phyloP scores from a whole-genome alignment of 2,329 filamentous ascomycete genomes.

The Graphium sp. region DNA sequence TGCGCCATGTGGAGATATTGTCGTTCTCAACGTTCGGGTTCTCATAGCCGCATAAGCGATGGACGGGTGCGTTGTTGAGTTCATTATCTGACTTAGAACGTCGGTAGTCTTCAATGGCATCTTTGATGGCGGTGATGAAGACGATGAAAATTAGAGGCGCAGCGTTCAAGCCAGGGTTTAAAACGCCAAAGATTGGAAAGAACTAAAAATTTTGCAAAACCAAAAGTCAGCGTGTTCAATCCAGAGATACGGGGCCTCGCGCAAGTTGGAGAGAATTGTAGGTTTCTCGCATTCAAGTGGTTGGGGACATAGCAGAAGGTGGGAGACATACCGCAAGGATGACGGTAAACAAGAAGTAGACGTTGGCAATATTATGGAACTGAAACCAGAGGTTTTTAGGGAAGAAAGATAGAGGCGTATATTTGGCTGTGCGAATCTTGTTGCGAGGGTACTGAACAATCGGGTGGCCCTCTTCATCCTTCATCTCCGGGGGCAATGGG shows the following conservation, averaged over 20 bases:
- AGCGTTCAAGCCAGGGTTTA: constrained; percentile 76
- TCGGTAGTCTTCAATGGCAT: constrained; percentile 89
- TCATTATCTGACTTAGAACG: constrained; percentile 83
- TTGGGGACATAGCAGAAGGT: too few species aligned
- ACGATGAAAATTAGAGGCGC: constrained; percentile 91
- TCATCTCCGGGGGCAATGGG: constrained; percentile 55
- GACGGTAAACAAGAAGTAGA: constrained; percentile 94
- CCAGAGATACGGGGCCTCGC: too few species aligned
- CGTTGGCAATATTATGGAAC: constrained; percentile 96
- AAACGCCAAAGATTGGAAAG: constrained; percentile 88
- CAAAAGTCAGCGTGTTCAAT: neutral
- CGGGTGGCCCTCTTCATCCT: constrained; percentile 69
- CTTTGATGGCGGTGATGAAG: constrained; percentile 75
- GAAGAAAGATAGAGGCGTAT: constrained; percentile 85
- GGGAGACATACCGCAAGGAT: constrained; percentile 65
- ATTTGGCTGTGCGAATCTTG: constrained; percentile 96
- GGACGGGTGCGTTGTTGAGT: constrained; percentile 89
- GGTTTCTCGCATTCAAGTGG: too few species aligned
- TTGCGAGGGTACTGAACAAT: constrained; percentile 61
- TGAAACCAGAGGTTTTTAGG: constrained; percentile 97
- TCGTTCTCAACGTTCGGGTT: constrained; percentile 91
- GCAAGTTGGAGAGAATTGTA: too few species aligned
- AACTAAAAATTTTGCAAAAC: constrained; percentile 37
- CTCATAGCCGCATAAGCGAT: constrained; percentile 72
- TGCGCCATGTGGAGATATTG: constrained; percentile 71